Evolutionary conservation across 176 grass and related monocot genomes (phyloP).

Genomic region (Phoenix roebelenii): DNA sequence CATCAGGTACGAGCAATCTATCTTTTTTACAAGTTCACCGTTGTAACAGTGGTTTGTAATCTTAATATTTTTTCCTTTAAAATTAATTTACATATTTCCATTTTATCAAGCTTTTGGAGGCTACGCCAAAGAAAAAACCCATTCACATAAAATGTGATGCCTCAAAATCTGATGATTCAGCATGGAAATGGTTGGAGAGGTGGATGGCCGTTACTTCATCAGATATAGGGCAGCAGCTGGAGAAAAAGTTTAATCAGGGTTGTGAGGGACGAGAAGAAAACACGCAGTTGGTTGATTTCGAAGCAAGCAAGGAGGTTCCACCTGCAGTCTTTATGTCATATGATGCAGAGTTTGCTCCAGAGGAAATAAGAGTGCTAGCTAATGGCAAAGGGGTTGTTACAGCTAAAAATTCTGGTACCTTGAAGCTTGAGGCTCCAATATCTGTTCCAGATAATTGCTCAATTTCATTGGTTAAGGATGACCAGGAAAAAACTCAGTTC

Average conservation of each 20-base stretch:
- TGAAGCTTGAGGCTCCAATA: neutral
- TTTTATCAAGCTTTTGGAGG: too few relatives aligned
- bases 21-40: neutral
- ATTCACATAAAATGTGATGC: too few relatives aligned
- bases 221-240: neutral
- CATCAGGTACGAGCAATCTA: conserved; percentile 10
- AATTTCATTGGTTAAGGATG: neutral
- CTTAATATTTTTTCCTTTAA: too few relatives aligned
- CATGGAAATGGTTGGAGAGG: conserved; percentile 16
- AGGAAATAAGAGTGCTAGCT: neutral
- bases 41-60: too few relatives aligned
- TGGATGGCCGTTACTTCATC: conserved; percentile 18
- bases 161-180: conserved; percentile 1
- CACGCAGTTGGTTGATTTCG: neutral
- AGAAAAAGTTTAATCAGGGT: neutral
- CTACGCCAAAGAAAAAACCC: too few relatives aligned
- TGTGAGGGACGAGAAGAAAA: neutral
- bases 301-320: neutral
- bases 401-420: neutral
- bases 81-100: too few relatives aligned
- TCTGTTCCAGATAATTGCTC: neutral
- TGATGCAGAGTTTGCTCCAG: neutral
- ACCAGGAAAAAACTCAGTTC: neutral
- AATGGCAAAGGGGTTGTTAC: neutral
- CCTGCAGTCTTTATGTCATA: neutral